phyloP scores from a whole-genome alignment of 148 eudicot genomes.

The Rheum nobile region DNA sequence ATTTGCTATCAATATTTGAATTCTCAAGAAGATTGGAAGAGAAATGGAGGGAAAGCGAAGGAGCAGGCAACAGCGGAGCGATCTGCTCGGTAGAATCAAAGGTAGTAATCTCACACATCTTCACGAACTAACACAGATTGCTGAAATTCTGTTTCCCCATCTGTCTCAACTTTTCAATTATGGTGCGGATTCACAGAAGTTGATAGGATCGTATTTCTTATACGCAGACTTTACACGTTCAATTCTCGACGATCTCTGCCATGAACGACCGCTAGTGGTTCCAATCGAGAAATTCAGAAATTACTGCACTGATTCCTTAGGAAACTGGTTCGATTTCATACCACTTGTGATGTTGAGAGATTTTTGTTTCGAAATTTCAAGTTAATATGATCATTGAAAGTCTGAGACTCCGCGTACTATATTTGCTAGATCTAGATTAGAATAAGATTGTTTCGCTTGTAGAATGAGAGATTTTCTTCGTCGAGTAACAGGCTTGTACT shows the following conservation, averaged over 20 bases:
- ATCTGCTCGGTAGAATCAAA: conserved; percentile 42
- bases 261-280: conserved; percentile 43
- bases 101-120: conserved; percentile 19
- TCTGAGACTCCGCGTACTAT: not conserved
- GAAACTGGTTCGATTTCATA: conserved; percentile 44
- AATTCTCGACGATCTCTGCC: conserved; percentile 37
- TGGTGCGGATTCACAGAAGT: not conserved
- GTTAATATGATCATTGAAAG: not conserved
- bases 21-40: not conserved
- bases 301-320: conserved; percentile 52
- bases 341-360: not conserved
- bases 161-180: not conserved
- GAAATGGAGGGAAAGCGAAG: conserved; percentile 44
- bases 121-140: not conserved
- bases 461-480: not conserved
- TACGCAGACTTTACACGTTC: conserved; percentile 49
- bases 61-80: conserved; percentile 18
- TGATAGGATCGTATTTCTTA: not conserved
- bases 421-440: not conserved
- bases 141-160: not conserved
- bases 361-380: not conserved
- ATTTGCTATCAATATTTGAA: no score
- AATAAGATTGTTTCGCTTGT: not conserved
- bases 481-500: not conserved
- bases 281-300: conserved; percentile 58